These are phyloP conservation scores for Septoria linicola DNA, from an alignment of 2,329 filamentous ascomycete genomes.

Conservation along the genomic window DNA sequence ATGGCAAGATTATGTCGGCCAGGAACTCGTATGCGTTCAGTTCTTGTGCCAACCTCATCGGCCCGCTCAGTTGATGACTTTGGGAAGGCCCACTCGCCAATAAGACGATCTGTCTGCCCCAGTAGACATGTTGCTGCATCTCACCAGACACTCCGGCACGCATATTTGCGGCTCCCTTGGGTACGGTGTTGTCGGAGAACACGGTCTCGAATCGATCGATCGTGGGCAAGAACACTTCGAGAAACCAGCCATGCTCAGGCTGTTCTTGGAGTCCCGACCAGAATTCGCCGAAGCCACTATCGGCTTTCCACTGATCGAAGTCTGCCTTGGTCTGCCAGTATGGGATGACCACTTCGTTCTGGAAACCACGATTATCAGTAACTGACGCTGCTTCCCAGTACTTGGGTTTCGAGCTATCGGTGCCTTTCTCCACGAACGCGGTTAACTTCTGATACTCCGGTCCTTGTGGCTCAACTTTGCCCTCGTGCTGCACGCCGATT, in stretches of 20 bases:
- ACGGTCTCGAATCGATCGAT: slow-evolving; percentile 49
- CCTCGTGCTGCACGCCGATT: slow-evolving; percentile 37
- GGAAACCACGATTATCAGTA: slow-evolving; percentile 35
- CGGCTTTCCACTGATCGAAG: slow-evolving; percentile 31
- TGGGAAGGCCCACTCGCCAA: slow-evolving; percentile 36
- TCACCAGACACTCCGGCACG: slow-evolving; percentile 39
- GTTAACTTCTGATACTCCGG: slow-evolving; percentile 20
- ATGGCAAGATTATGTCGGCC: slow-evolving; percentile 45
- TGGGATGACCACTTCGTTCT: slow-evolving; percentile 41
- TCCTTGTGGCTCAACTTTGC: slow-evolving; percentile 4
- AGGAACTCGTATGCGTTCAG: slow-evolving; percentile 35
- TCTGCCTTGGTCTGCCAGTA: slow-evolving; percentile 43
- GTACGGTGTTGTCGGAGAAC: slow-evolving; percentile 40
- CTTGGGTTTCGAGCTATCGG: slow-evolving; percentile 22
- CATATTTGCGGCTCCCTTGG: slow-evolving; percentile 47
- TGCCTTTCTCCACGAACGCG: slow-evolving; percentile 24
- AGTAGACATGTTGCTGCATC: slow-evolving; percentile 48
- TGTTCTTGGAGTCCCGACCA: slow-evolving; percentile 38
- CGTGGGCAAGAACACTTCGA: slow-evolving; percentile 45
- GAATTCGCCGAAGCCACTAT: slow-evolving; percentile 32
- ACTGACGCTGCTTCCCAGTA: slow-evolving; percentile 41
- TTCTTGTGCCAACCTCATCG: slow-evolving; percentile 6
- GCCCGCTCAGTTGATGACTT: slow-evolving; percentile 24
- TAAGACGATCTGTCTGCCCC: slow-evolving; percentile 41
- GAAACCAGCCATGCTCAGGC: slow-evolving; percentile 43